These are phyloP conservation scores for Corynascus novoguineensis DNA, from an alignment of 495 filamentous ascomycete species.

Conservation along the genomic window DNA sequence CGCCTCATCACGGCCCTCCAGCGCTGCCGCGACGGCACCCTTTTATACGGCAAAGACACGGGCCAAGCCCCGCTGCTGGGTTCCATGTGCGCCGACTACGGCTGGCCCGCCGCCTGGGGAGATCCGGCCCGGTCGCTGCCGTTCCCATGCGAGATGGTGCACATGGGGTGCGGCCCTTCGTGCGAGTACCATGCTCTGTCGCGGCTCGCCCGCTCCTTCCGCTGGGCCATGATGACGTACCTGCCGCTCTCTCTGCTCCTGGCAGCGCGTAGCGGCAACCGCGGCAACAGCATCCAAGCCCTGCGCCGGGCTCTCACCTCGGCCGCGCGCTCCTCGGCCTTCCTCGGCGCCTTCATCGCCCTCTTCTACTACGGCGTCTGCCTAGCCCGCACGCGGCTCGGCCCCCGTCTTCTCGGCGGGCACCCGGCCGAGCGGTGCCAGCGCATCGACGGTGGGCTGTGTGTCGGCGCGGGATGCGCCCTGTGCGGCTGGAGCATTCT, in stretches of 20 bases:
- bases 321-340: constrained; percentile 68
- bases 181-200: constrained; percentile 74
- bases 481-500: constrained; percentile 84
- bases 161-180: constrained; percentile 69
- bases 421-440: constrained; percentile 27
- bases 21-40: constrained; percentile 55
- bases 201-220: constrained; percentile 67
- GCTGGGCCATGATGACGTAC: constrained; percentile 72
- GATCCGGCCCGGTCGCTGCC: constrained; percentile 69
- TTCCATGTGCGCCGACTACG: constrained; percentile 69
- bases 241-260: constrained; percentile 72
- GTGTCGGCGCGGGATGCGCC: constrained; percentile 67
- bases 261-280: constrained; percentile 23
- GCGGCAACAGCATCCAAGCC: constrained; percentile 13
- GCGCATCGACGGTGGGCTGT: constrained; percentile 56
- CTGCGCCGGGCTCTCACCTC: constrained; percentile 50
- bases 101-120: constrained; percentile 64
- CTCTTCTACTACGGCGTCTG: constrained; percentile 89
- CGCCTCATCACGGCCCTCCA: constrained; percentile 72
- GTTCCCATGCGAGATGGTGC: constrained; percentile 83
- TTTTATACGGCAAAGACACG: constrained; percentile 73
- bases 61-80: constrained; percentile 65
- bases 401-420: constrained; percentile 55
- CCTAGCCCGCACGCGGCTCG: constrained; percentile 71
- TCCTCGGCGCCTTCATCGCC: constrained; percentile 74